A percentile compares a stretch with the other conserved stretches of the same genome.
These are phyloP conservation scores for Cryptococcus hybrid DNA, from an alignment of 1,284 basidiomycete genomes.

Conservation along the genomic window DNA sequence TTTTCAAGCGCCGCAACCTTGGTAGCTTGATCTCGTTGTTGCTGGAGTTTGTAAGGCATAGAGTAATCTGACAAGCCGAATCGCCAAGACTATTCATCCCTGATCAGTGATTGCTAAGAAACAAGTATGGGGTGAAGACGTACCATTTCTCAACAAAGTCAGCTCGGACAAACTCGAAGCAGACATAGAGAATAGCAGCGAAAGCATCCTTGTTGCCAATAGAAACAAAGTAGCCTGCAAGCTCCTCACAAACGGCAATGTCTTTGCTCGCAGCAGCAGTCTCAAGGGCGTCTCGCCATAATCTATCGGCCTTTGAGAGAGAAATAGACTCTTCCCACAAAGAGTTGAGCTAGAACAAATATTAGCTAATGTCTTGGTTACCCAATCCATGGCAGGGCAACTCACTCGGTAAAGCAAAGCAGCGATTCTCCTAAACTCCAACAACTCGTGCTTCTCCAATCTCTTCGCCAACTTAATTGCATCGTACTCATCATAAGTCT, in stretches of 20 bases:
- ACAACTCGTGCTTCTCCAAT: constrained; percentile 83
- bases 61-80: constrained; percentile 93
- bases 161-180: constrained; percentile 87
- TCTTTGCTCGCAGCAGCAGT: constrained; percentile 81
- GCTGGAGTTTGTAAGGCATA: constrained; percentile 91
- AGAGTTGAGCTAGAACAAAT: constrained; percentile 69
- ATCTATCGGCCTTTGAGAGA: constrained; percentile 90
- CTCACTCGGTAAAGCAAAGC: constrained; percentile 90
- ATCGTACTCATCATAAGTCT: constrained; percentile 98
- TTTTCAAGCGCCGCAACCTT: constrained; percentile 46
- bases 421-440: constrained; percentile 93
- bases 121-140: constrained; percentile 7
- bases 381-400: neutral
- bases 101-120: neutral
- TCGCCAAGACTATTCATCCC: constrained; percentile 67
- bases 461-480: constrained; percentile 81
- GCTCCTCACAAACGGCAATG: constrained; percentile 86
- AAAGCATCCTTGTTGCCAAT: constrained; percentile 99
- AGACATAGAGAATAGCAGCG: constrained; percentile 82
- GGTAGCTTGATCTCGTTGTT: constrained; percentile 58
- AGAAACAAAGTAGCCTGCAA: constrained; percentile 90
- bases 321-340: constrained; percentile 95
- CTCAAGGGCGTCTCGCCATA: constrained; percentile 94
- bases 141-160: constrained; percentile 83
- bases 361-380: neutral